Conservation (phyloP, 2,329 filamentous ascomycete species). For the Colletotrichum sp. region DNA sequence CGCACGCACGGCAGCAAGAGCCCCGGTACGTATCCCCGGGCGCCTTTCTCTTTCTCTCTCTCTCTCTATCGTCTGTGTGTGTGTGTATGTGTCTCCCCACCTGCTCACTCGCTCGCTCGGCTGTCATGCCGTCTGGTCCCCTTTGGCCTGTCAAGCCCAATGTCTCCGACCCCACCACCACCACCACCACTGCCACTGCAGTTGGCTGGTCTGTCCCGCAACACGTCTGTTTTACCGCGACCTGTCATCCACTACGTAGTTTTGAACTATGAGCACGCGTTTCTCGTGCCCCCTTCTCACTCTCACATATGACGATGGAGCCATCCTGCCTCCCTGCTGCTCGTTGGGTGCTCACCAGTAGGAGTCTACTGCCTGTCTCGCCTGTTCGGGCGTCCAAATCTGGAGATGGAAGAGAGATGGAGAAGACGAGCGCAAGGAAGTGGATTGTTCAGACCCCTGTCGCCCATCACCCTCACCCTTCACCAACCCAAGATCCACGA, state of each 20-base stretch:
- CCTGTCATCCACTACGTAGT: neutral
- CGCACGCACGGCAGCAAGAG: neutral
- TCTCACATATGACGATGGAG: slow-evolving; percentile 3
- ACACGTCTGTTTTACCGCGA: neutral
- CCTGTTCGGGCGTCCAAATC: slow-evolving; percentile 3
- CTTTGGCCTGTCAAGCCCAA: neutral
- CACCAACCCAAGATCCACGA: slow-evolving; percentile 13
- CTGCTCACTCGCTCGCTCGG: neutral
- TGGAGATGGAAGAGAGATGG: neutral
- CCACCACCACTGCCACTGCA: slow-evolving; percentile 9
- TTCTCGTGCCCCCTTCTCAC: neutral
- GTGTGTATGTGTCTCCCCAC: neutral
- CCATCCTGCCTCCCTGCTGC: slow-evolving; percentile 17
- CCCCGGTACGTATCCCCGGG: neutral
- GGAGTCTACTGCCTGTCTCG: slow-evolving; percentile 10
- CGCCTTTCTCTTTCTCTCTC: neutral
- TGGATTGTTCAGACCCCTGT: slow-evolving; percentile 8
- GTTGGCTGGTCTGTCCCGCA: neutral
- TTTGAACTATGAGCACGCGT: neutral
- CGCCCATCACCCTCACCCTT: slow-evolving; percentile 7
- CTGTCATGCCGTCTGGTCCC: neutral
- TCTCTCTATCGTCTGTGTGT: neutral
- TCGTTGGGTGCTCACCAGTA: slow-evolving; percentile 4
- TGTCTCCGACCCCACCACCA: slow-evolving; percentile 4
- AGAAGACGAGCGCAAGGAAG: neutral